Evolutionary conservation across 1,139 yeast species (phyloP).

Genomic region (Yamadazyma membranifaciens): DNA sequence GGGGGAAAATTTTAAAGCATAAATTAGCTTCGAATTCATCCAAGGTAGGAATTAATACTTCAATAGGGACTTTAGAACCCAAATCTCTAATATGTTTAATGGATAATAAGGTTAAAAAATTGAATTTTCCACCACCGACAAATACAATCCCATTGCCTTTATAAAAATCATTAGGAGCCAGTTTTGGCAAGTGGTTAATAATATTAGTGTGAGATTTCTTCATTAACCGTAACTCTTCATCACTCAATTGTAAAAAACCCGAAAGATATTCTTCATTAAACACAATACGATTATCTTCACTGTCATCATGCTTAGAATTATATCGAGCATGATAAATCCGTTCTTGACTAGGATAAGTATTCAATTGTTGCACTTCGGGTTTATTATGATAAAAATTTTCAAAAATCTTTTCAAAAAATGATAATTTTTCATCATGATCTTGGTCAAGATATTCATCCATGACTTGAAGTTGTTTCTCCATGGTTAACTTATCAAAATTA

Average conservation of each 20-base stretch:
- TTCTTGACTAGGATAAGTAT: constrained; percentile 34
- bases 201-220: constrained; percentile 52
- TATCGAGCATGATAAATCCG: constrained; percentile 52
- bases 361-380: constrained; percentile 33
- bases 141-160: constrained; percentile 77
- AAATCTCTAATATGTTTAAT: constrained; percentile 61
- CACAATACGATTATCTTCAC: constrained; percentile 21
- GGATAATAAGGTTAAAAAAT: constrained; percentile 68
- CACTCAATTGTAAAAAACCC: constrained; percentile 51
- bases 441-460: constrained; percentile 10
- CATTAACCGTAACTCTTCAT: constrained; percentile 38
- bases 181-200: constrained; percentile 47
- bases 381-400: constrained; percentile 34
- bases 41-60: constrained; percentile 67
- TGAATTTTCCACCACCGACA: constrained; percentile 53
- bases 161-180: constrained; percentile 45
- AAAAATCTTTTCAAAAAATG: constrained; percentile 36
- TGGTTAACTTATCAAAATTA: constrained; percentile 12
- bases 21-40: constrained; percentile 70
- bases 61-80: constrained; percentile 71
- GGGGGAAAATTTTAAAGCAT: constrained; percentile 65
- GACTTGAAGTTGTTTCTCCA: constrained; percentile 8
- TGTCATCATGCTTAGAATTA: constrained; percentile 30
- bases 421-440: constrained; percentile 6
- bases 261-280: constrained; percentile 49